These are phyloP conservation scores for Rhexocercosporidium sp. DNA, from an alignment of 2,329 filamentous ascomycete genomes.

Conservation along the genomic window DNA sequence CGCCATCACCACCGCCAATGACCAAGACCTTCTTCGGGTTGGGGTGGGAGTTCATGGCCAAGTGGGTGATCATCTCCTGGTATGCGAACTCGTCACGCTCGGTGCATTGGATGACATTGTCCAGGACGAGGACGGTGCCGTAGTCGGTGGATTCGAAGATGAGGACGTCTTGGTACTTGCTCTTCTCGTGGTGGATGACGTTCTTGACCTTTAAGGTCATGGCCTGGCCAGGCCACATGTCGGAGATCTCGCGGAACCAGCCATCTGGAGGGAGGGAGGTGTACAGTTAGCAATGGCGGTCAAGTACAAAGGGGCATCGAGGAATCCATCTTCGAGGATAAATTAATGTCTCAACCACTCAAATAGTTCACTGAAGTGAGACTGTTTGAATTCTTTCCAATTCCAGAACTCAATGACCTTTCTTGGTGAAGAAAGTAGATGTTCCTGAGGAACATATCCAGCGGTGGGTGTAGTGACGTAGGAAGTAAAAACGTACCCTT, in stretches of 20 bases:
- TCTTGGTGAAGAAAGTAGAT: background rate
- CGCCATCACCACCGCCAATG: conserved; percentile 96
- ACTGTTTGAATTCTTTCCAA: background rate
- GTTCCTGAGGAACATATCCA: background rate
- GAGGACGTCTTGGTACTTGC: conserved; percentile 97
- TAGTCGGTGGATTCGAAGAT: conserved; percentile 99
- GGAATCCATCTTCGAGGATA: background rate
- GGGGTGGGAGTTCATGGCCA: conserved; percentile 98
- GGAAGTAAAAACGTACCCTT: conserved; percentile 51
- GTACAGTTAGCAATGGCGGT: conserved; percentile 14
- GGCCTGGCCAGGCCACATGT: conserved; percentile 99
- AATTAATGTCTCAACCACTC: background rate
- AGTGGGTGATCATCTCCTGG: conserved; percentile 99
- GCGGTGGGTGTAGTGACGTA: conserved; percentile 11
- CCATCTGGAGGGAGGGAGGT: conserved; percentile 65
- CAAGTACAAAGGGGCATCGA: conserved; percentile 1
- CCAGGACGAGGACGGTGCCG: conserved; percentile 92
- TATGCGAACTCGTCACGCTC: conserved; percentile 99
- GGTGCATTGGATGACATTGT: conserved; percentile 99
- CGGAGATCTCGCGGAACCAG: conserved; percentile 98
- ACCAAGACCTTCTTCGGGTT: conserved; percentile 98
- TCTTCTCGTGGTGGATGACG: conserved; percentile 98
- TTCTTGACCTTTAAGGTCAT: conserved; percentile 99
- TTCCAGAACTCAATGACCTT: too few relatives aligned
- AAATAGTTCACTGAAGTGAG: background rate